A percentile compares a stretch with the other conserved stretches of the same genome.
Evolutionary conservation across 1,284 basidiomycete genomes (phyloP).

Genomic region (Taiwanofungus camphoratus): DNA sequence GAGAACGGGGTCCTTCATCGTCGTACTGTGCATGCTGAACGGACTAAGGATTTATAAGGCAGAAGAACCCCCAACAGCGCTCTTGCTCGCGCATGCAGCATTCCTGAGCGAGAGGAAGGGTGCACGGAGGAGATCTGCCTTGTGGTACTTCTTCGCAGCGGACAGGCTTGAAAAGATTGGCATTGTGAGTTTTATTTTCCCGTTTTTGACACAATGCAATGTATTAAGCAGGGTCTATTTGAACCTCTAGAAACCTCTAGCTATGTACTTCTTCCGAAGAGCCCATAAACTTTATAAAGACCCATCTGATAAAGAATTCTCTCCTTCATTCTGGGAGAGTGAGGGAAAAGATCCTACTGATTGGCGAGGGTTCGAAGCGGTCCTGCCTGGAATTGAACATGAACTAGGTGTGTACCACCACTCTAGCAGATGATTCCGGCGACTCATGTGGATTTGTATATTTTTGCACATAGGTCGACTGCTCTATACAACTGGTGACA

Average conservation of each 20-base stretch:
- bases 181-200: constrained; percentile 47
- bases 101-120: constrained; percentile 55
- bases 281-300: constrained; percentile 56
- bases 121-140: constrained; percentile 54
- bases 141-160: constrained; percentile 73
- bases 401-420: constrained; percentile 49
- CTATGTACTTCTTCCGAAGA: constrained; percentile 70
- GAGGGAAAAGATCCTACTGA: constrained; percentile 42
- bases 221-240: too few relatives aligned
- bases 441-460: neutral
- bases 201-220: too few relatives aligned
- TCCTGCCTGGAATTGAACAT: constrained; percentile 70
- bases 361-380: constrained; percentile 48
- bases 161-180: constrained; percentile 73
- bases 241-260: constrained; percentile 63
- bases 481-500: constrained; percentile 72
- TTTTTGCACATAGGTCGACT: constrained; percentile 49
- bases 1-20: neutral
- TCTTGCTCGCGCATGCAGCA: constrained; percentile 72
- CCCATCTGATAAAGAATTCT: constrained; percentile 49
- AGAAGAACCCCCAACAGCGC: constrained; percentile 73
- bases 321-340: constrained; percentile 73
- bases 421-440: neutral
- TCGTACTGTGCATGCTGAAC: neutral
- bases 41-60: constrained; percentile 41